Base-by-base conservation (phyloP, 2,329 filamentous ascomycete species). In the Epichloe aotearoae region DNA sequence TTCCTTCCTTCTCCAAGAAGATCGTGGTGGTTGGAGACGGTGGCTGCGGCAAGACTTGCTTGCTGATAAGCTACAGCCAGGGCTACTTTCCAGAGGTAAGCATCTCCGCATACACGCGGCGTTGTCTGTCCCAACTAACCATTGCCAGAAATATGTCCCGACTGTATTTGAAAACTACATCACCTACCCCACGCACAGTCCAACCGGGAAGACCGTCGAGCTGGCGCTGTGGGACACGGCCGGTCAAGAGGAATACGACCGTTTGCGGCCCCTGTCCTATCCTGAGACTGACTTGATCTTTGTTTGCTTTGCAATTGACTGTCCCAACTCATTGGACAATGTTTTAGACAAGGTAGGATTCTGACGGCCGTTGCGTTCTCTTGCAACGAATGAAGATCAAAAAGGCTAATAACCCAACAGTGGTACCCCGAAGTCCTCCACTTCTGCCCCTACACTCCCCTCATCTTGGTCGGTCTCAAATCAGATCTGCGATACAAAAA, bases 141-240 rank as follows among this genome's bases (percentile, higher is more conserved):
- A 15, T 30, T 38, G 20, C 23, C 62, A 98, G 93, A 97, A 96
- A 97, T 98, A 98, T 63, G 93, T 98, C 40, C 93, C 93, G 4
- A 98, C 93, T 2, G 93, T 98, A 49, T 98, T 98, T 68, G 93
- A 98, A 66, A 98, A 98, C 75, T 98, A 98, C 79, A 97, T 98
- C 72, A 96, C 93, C 50, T 91, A 95, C 68, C 94, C 91, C 52
- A 86, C 83, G 53, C 93, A 98, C 71, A 81, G 83, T 57, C 80
- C 83, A 43, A 87, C 85, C 12, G 90, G 91, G 64, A 97, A 96
- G 77, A 90, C 85, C 52, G 89, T 98, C 58, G 93, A 98, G 73
- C 80, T 98, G 54, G 93, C 93, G 40, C 79, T 98, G 49, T 98
- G 93, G 93, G 93, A 98, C 70, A 98, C 93, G 30, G 93, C 93